Evolutionary conservation across 768 basidiomycete genomes (phyloP).

Genomic region (Suillus spraguei): DNA sequence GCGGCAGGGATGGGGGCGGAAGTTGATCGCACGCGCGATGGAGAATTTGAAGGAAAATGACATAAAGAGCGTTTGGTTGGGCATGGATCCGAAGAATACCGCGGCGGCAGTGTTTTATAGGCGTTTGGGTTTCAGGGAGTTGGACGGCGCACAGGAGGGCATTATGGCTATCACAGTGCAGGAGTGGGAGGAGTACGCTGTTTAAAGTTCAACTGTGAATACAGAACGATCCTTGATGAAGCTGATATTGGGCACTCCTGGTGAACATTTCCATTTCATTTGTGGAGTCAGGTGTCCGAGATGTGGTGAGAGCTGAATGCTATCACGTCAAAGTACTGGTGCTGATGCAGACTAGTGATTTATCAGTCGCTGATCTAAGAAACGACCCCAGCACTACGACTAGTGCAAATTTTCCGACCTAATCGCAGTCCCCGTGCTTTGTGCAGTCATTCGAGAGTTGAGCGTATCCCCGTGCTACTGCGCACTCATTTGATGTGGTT

Average conservation of each 20-base stretch:
- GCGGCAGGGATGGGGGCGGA: conserved; percentile 70
- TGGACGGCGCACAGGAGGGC: conserved; percentile 52
- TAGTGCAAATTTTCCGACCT: neutral
- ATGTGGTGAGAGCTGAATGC: neutral
- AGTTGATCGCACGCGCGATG: conserved; percentile 57
- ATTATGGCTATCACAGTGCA: conserved; percentile 60
- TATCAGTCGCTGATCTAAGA: neutral
- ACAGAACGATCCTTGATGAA: neutral
- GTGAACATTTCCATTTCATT: neutral
- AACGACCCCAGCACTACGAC: neutral
- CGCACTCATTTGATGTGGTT: neutral
- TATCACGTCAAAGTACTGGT: neutral
- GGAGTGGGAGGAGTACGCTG: conserved; percentile 26
- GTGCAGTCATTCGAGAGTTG: neutral
- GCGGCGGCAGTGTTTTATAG: conserved; percentile 64
- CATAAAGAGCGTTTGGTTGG: conserved; percentile 62
- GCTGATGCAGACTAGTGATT: neutral
- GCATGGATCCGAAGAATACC: conserved; percentile 63
- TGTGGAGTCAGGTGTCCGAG: neutral
- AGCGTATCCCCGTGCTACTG: neutral
- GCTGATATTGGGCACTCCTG: neutral
- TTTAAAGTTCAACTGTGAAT: conserved; percentile 1
- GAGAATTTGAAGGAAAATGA: conserved; percentile 51
- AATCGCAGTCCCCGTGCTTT: neutral
- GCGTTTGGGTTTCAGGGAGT: conserved; percentile 58